Percentiles rank a stretch among this genome's conserved stretches.
phyloP scores from a whole-genome alignment of 306 rosid genomes.

The Abrus pulchellus region DNA sequence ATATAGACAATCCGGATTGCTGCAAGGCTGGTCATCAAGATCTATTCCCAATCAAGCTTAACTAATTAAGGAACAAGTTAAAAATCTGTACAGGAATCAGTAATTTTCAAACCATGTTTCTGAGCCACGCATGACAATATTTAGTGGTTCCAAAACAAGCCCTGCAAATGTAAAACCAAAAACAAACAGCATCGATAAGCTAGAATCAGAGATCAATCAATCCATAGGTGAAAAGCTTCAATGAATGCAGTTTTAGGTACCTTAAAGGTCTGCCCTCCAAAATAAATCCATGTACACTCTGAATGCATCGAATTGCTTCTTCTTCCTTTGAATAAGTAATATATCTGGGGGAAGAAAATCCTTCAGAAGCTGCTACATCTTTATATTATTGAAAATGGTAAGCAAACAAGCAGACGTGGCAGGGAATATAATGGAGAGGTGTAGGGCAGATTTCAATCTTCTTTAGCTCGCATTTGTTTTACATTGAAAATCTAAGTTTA shows the following conservation, averaged over 20 bases:
- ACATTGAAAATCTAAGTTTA: too few relatives aligned
- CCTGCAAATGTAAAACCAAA: constrained; percentile 61
- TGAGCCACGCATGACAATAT: constrained; percentile 98
- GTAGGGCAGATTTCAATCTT: background rate
- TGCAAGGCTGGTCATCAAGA: constrained; percentile 82
- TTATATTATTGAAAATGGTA: background rate
- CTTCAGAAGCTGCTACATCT: constrained; percentile 27
- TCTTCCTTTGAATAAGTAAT: constrained; percentile 96
- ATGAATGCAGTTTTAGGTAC: constrained; percentile 51
- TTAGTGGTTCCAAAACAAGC: constrained; percentile 99
- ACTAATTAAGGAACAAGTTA: constrained; percentile 9
- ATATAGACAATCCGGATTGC: constrained; percentile 95
- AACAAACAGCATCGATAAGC: constrained; percentile 14
- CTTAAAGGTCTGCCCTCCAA: constrained; percentile 91
- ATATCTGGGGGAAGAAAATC: constrained; percentile 69
- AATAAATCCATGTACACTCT: constrained; percentile 96
- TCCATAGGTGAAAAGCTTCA: constrained; percentile 30
- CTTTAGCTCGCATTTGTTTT: background rate
- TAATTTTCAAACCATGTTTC: constrained; percentile 79
- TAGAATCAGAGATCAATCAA: constrained; percentile 20
- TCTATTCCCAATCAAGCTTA: constrained; percentile 34
- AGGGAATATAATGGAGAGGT: constrained; percentile 1
- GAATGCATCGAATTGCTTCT: constrained; percentile 99
- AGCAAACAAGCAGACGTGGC: background rate
- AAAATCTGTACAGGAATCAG: constrained; percentile 27